Evolutionary conservation across 306 rosid species (phyloP).

Genomic region (Senna siamea): DNA sequence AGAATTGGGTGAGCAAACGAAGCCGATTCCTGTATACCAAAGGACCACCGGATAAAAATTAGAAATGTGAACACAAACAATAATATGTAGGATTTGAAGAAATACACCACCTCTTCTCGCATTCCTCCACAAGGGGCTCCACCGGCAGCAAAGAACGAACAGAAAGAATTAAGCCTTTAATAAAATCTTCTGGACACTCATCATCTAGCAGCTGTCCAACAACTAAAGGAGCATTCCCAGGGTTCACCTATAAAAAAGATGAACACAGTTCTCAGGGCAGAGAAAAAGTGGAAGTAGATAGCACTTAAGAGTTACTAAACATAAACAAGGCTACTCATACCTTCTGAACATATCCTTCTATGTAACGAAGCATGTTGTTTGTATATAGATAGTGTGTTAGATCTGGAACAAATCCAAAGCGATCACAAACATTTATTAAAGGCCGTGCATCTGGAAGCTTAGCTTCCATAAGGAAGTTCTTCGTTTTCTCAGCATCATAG

Average conservation of each 20-base stretch:
- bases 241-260: conserved; percentile 76
- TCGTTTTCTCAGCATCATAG: conserved; percentile 94
- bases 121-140: conserved; percentile 97
- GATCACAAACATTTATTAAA: conserved; percentile 95
- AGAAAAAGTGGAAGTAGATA: not conserved
- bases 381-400: conserved; percentile 95
- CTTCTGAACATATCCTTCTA: conserved; percentile 99
- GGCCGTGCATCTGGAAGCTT: conserved; percentile 99
- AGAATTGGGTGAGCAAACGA: conserved; percentile 92
- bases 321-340: conserved; percentile 46
- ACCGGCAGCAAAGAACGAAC: conserved; percentile 99
- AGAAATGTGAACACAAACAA: conserved; percentile 27
- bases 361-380: conserved; percentile 97
- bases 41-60: conserved; percentile 24
- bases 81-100: conserved; percentile 17
- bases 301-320: not conserved
- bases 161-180: conserved; percentile 94
- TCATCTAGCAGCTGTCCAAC: conserved; percentile 98
- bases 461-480: conserved; percentile 97
- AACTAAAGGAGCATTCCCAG: conserved; percentile 97
- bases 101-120: conserved; percentile 87
- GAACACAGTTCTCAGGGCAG: not conserved
- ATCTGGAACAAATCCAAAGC: conserved; percentile 99
- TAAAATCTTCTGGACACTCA: conserved; percentile 99
- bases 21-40: conserved; percentile 83